Base-by-base conservation (phyloP, 2,329 filamentous ascomycete genomes). In the Colletotrichum cuscutae region DNA sequence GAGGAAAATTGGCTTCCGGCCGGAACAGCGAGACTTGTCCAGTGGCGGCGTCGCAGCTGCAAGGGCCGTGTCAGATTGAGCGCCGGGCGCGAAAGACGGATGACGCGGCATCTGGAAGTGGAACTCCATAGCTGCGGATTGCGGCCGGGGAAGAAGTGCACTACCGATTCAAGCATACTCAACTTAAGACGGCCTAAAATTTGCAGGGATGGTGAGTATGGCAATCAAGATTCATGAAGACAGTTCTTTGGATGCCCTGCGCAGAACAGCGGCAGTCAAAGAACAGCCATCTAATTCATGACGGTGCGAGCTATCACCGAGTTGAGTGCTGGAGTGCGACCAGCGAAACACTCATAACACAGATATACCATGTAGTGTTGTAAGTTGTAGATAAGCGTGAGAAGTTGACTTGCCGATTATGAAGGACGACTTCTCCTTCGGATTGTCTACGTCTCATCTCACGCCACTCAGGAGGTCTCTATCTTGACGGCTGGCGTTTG, bases 111-210 rank as follows among this genome's bases (percentile, higher is more conserved):
- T 46, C 15, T 35, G 13, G 15, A 4, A 3, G 42, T 52, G 26
- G 32, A 0, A 89, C 37, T 3, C 89, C 1, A 89, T 87, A 80
- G 84, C 89, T 1, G 92, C 90, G 32, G 32, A 78, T 5, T 15
- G 37, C 6, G 37, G 91, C 91, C 65, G 19, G 90, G 92, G 8
- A 95, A 88, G 7, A 94, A 84, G 78, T 93, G 95, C 4, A 92
- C 89, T 90, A 13, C 93, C 93, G 72, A 95, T 91, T 94, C 93
- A 95, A 28, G 37, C n/a, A 12, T 54, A 56, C n/a, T 54, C 49
- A 61, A 56, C 35, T n/a, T 22, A 35, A 49, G 54, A 66, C 24
- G 35, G 19, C 8, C 24, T 7, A 19, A 24, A 12, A 22, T 9
- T 13, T 24, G 15, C 22, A 3, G 37, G 30, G 22, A 37, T 22